Evolutionary conservation across 1,284 basidiomycete genomes (phyloP), one percentile per base, ranked within the genome.

Genomic region (Cutaneotrichosporon curvatum): DNA sequence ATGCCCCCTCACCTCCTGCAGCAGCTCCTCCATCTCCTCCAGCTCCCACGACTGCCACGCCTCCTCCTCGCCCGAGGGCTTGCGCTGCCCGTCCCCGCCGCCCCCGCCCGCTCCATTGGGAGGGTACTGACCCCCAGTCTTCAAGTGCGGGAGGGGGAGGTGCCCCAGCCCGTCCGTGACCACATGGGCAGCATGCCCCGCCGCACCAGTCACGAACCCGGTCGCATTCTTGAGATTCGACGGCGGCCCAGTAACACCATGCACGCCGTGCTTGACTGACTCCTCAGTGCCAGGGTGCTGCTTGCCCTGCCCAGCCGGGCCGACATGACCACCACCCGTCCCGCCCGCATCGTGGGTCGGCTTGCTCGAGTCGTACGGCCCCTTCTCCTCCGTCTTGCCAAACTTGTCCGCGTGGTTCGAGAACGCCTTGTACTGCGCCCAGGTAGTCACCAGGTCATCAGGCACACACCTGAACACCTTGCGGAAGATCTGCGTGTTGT

Each of bases 341-440:
- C 73, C 74, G 4, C 70, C 72, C 6, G 70, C 62, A 10, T 68
- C 72, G 40, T 73, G 72, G 7, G 71, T 72, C 1, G 70, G 71
- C 11, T 66, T 64, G 19, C 55, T 60, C 14, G 59, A 62, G 4
- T 63, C 60, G 47, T 65, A 60, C 2, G 60, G 55, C 28, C 63
- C 62, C 25, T 28, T 12, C 8, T 7, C 25, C 8, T 28, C 25
- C 43, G 65, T 67, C 46, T 58, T 54, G 16, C 35, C 36, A 58
- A 88, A 71, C 25, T 85, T 80, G 56, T 89, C 87, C 50, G 87
- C 83, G 61, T 87, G 78, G 28, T 78, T 71, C 34, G 65, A 66
- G 52, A 87, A 94, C 51, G 90, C 84, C 65, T 84, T 91, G 74
- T 94, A 94, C 63, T 88, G 85, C 60, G 90, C 89, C 92, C 91